Evolutionary conservation across 371 early-diverging fungal genomes (phyloP).

Genomic region (Rhizomucor pusillus): DNA sequence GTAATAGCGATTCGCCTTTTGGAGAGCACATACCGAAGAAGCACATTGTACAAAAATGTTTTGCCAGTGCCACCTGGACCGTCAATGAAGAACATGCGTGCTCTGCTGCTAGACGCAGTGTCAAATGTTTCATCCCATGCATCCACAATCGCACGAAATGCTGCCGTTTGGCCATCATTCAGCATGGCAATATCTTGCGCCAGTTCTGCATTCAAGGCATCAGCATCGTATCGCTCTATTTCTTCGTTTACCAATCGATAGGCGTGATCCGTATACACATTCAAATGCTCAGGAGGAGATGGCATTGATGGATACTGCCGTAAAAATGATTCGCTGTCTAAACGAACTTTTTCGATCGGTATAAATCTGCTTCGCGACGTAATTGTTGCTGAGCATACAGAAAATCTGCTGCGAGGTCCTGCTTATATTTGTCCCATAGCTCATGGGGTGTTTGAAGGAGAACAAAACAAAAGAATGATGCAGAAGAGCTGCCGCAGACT

Average conservation of each 20-base stretch:
- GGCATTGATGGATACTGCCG: conserved; percentile 6
- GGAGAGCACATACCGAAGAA: neutral
- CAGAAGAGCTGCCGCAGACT: no score
- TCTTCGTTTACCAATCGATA: no score
- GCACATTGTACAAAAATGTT: conserved; percentile 4
- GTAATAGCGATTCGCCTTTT: conserved; percentile 1
- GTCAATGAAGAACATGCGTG: conserved; percentile 11
- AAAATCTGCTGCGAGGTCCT: conserved; percentile 5
- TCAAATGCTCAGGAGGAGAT: neutral
- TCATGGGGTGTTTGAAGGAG: no score
- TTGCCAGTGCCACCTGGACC: conserved; percentile 16
- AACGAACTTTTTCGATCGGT: no score
- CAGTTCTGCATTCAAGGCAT: neutral
- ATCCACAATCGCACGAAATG: conserved; percentile 6
- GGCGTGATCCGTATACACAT: no score
- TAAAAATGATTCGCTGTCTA: no score
- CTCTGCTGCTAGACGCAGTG: no score
- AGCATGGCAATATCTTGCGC: neutral
- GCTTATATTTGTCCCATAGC: conserved; percentile 4
- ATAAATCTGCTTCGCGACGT: no score
- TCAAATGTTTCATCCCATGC: neutral
- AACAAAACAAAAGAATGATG: no score
- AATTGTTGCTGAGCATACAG: no score
- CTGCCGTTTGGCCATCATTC: conserved; percentile 1
- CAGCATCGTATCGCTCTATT: conserved; percentile 1